Evolutionary conservation across 2,329 filamentous ascomycete genomes (phyloP).

Genomic region (Fusarium chlamydosporum): DNA sequence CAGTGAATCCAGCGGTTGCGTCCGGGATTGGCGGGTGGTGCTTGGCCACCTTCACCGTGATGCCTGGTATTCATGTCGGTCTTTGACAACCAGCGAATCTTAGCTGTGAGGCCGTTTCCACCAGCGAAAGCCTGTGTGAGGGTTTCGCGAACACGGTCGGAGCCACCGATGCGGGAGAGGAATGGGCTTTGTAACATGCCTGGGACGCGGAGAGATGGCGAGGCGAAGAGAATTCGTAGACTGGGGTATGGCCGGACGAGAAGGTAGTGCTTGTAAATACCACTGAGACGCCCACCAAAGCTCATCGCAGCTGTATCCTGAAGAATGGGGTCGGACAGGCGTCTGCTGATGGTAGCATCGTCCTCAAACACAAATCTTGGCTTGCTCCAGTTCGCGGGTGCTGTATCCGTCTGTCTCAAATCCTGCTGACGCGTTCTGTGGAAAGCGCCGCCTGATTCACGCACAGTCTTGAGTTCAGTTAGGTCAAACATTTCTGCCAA

Average conservation of each 20-base stretch:
- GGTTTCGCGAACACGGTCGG: conserved; percentile 62
- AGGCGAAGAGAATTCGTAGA: conserved; percentile 77
- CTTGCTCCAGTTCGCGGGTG: conserved; percentile 57
- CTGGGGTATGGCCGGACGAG: conserved; percentile 75
- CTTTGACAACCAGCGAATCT: conserved; percentile 74
- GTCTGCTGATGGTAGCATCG: conserved; percentile 46
- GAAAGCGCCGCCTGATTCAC: conserved; percentile 74
- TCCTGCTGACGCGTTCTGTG: conserved; percentile 59
- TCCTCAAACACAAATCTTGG: conserved; percentile 60
- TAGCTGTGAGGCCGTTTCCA: conserved; percentile 79
- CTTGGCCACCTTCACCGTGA: conserved; percentile 52
- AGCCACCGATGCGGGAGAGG: conserved; percentile 67
- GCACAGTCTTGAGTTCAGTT: conserved; percentile 74
- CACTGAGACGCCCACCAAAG: conserved; percentile 49
- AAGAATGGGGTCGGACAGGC: conserved; percentile 42
- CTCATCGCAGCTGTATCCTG: conserved; percentile 30
- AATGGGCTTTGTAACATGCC: conserved; percentile 75
- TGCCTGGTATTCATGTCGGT: conserved; percentile 29
- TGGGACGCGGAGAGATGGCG: conserved; percentile 74
- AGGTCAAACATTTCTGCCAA: conserved; percentile 79
- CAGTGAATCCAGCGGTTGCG: conserved; percentile 82
- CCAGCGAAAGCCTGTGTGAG: conserved; percentile 72
- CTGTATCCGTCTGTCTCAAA: conserved; percentile 59
- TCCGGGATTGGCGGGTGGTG: conserved; percentile 56
- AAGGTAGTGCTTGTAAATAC: conserved; percentile 69